Evolutionary conservation across 2,329 filamentous ascomycete species (phyloP).

Genomic region (Verticillium alfalfae): DNA sequence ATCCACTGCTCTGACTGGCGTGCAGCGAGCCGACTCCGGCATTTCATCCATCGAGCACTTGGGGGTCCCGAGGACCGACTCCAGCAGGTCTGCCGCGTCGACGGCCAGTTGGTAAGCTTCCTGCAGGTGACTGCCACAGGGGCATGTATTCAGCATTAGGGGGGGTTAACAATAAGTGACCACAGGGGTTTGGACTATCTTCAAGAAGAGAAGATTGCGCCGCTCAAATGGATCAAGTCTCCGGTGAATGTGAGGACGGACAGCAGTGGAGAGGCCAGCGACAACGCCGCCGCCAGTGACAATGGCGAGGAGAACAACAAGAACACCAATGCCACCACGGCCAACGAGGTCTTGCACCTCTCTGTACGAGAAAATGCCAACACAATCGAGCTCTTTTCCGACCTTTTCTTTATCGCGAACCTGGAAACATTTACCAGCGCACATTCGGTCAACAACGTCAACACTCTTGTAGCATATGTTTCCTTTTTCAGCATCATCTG

Average conservation of each 20-base stretch:
- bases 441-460: conserved; percentile 46
- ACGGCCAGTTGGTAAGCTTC: not conserved
- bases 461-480: conserved; percentile 32
- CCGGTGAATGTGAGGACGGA: conserved; percentile 2
- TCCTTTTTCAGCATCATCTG: conserved; percentile 51
- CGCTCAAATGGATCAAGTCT: conserved; percentile 9
- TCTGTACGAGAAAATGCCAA: conserved; percentile 32
- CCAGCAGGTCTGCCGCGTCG: not conserved
- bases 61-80: not conserved
- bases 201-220: conserved; percentile 8
- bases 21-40: not conserved
- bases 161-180: not conserved
- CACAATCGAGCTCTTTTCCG: conserved; percentile 53
- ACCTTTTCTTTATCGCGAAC: conserved; percentile 57
- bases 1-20: not conserved
- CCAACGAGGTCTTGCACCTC: not conserved
- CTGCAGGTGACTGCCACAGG: not conserved
- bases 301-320: not conserved
- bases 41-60: not conserved
- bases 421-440: conserved; percentile 50
- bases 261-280: conserved; percentile 2
- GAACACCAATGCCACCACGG: not conserved
- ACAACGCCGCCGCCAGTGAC: conserved; percentile 4
- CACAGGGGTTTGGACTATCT: conserved; percentile 8
- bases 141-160: not conserved